phyloP scores from a whole-genome alignment of 1,284 basidiomycete genomes.

The Sphaerobolus stellatus region DNA sequence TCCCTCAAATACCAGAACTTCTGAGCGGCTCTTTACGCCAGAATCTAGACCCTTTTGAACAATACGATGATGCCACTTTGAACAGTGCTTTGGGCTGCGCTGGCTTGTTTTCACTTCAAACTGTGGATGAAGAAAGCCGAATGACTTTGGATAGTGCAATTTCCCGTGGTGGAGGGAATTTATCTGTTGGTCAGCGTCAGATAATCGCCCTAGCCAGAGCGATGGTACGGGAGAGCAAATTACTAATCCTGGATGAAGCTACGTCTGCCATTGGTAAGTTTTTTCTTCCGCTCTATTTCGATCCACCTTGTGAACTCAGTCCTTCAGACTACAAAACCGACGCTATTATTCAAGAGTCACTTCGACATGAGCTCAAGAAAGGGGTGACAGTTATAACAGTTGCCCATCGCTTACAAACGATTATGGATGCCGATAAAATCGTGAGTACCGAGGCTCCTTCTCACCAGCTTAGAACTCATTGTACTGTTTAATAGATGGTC shows the following conservation, averaged over 20 bases:
- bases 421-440: slow-evolving; percentile 58
- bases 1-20: slow-evolving; percentile 52
- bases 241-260: slow-evolving; percentile 64
- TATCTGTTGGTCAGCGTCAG: slow-evolving; percentile 56
- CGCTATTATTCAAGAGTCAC: slow-evolving; percentile 54
- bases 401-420: slow-evolving; percentile 69
- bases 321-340: slow-evolving; percentile 24
- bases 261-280: slow-evolving; percentile 18
- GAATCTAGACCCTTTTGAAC: slow-evolving; percentile 49
- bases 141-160: slow-evolving; percentile 37
- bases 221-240: slow-evolving; percentile 55
- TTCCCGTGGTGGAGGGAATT: slow-evolving; percentile 39
- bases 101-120: slow-evolving; percentile 53
- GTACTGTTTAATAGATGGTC: slow-evolving; percentile 33
- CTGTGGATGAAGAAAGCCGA: slow-evolving; percentile 32
- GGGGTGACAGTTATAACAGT: slow-evolving; percentile 64
- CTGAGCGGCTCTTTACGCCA: slow-evolving; percentile 35
- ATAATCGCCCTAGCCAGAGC: slow-evolving; percentile 61
- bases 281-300: neutral
- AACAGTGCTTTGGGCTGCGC: slow-evolving; percentile 56
- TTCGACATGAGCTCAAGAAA: slow-evolving; percentile 50
- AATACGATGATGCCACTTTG: slow-evolving; percentile 58
- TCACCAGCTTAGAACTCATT: slow-evolving; percentile 11
- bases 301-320: neutral
- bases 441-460: slow-evolving; percentile 23